Percentiles rank a stretch among this genome's conserved stretches.
Conservation (phyloP, 345 rosid species). For the Corymbia maculata region DNA sequence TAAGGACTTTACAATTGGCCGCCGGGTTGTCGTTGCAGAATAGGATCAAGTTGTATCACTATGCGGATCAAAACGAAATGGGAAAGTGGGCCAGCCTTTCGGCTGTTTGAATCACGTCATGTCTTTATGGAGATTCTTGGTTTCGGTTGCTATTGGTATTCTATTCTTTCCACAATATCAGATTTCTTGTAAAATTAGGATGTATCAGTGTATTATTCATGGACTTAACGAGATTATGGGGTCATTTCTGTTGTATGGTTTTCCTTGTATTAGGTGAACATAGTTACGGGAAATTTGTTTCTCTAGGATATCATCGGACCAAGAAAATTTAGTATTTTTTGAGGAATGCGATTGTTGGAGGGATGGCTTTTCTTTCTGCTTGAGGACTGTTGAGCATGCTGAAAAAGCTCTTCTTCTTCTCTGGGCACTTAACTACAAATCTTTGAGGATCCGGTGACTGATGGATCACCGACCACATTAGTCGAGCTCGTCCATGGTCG, state of each 20-base stretch:
- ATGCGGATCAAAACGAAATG: slow-evolving; percentile 63
- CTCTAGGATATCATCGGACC: background rate
- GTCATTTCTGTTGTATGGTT: background rate
- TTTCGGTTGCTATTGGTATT: background rate
- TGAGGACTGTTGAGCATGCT: background rate
- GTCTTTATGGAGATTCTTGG: background rate
- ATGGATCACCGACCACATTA: accelerated
- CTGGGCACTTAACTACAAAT: background rate
- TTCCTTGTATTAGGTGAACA: background rate
- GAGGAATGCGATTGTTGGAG: background rate
- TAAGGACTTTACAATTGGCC: slow-evolving; percentile 36
- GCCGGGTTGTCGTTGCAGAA: slow-evolving; percentile 61
- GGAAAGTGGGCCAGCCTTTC: slow-evolving; percentile 94
- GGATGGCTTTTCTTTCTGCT: background rate
- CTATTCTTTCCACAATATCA: background rate
- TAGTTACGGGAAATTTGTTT: background rate
- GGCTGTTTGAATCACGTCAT: slow-evolving; percentile 20
- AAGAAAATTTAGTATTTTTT: background rate
- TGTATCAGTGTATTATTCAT: background rate
- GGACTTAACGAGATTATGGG: accelerated
- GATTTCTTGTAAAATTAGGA: background rate
- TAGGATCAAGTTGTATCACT: slow-evolving; percentile 65
- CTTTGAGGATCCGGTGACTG: background rate
- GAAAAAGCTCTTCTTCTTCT: background rate
- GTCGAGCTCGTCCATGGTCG: accelerated